These are phyloP conservation scores for Penicillium paradoxum DNA, from an alignment of 495 filamentous ascomycete species.

Conservation along the genomic window DNA sequence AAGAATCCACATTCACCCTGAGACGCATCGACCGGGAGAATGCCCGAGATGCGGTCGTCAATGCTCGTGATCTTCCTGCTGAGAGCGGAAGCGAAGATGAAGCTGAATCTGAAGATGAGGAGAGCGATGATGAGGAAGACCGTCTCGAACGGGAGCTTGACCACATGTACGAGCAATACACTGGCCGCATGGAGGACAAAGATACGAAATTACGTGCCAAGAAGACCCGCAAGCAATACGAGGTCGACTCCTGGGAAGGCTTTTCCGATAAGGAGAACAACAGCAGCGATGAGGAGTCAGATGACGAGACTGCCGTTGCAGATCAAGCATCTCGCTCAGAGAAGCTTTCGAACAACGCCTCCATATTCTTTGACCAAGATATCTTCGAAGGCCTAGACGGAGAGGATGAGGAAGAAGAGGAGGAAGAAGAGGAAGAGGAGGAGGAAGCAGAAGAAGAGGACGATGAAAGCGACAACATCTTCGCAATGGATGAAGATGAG, in stretches of 20 bases:
- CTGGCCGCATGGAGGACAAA: constrained; percentile 66
- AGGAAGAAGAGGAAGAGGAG: constrained; percentile 33
- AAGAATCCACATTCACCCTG: constrained; percentile 77
- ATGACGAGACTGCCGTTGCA: constrained; percentile 50
- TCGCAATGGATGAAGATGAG: constrained; percentile 18
- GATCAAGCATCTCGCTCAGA: constrained; percentile 38
- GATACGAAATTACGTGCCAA: constrained; percentile 88
- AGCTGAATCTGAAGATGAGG: constrained; percentile 55
- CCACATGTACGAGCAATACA: constrained; percentile 76
- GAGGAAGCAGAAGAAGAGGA: constrained; percentile 41
- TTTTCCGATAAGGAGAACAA: constrained; percentile 67
- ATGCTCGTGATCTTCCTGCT: constrained; percentile 66
- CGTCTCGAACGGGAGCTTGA: constrained; percentile 79
- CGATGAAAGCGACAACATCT: constrained; percentile 36
- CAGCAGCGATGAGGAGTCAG: constrained; percentile 48
- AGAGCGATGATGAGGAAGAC: constrained; percentile 75
- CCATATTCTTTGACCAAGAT: constrained; percentile 90
- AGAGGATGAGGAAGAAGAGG: constrained; percentile 43
- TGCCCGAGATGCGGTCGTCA: constrained; percentile 63
- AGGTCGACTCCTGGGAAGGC: constrained; percentile 87
- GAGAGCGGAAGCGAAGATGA: constrained; percentile 54
- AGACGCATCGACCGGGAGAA: constrained; percentile 72
- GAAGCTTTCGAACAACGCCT: constrained; percentile 73
- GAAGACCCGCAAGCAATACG: constrained; percentile 74
- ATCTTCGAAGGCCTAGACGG: constrained; percentile 80